Percentiles rank a stretch among this genome's conserved stretches.
Conservation (phyloP, 306 rosid species). For the Cyamopsis tetragonoloba region DNA sequence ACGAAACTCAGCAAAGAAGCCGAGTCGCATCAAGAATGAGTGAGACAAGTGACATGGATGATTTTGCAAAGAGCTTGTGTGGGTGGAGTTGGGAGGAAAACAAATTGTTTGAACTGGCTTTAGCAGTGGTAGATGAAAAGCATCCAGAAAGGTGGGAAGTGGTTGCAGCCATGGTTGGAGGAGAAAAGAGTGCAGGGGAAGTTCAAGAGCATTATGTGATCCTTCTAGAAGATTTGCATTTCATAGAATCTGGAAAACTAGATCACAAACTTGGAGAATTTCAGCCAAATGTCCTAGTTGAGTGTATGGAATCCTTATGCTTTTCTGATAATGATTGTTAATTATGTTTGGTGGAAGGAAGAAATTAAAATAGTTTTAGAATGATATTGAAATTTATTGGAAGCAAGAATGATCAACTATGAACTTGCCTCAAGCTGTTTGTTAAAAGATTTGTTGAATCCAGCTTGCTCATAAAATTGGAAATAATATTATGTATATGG, state of each 20-base stretch:
- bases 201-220: conserved; percentile 58
- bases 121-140: conserved; percentile 64
- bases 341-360: not conserved
- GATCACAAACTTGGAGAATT: conserved; percentile 46
- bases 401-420: not conserved
- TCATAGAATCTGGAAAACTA: conserved; percentile 62
- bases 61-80: conserved; percentile 27
- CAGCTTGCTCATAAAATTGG: conserved; percentile 8
- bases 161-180: conserved; percentile 70
- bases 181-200: conserved; percentile 68
- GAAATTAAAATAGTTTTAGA: not conserved
- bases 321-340: conserved; percentile 33
- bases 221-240: conserved; percentile 64
- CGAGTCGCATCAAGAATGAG: conserved; percentile 5
- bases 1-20: too few species aligned
- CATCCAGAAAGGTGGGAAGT: conserved; percentile 67
- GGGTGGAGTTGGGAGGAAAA: conserved; percentile 92
- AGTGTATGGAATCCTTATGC: conserved; percentile 20
- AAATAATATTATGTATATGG: conserved; percentile 1
- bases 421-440: not conserved
- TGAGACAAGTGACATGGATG: conserved; percentile 33
- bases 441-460: not conserved
- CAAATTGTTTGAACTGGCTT: conserved; percentile 76
- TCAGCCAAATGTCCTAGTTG: conserved; percentile 33
- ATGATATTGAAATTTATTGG: not conserved